Conservation (phyloP, 805 yeast species). For the Zygoascus ofunaensis region DNA sequence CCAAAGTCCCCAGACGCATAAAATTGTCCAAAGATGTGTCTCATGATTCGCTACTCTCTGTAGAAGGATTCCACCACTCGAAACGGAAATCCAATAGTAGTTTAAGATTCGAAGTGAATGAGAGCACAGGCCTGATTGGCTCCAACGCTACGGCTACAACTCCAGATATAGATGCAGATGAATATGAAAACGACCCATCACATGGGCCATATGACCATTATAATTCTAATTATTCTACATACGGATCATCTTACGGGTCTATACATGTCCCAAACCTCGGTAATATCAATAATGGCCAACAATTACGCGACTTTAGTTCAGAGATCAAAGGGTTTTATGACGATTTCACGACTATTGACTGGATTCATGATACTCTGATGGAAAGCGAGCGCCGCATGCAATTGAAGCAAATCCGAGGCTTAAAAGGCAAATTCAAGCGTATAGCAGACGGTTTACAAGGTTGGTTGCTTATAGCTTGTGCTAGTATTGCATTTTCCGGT, state of each 20-base stretch:
- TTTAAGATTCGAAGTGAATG: not conserved
- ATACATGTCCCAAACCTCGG: too few species aligned
- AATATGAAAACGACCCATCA: too few species aligned
- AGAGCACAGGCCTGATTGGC: not conserved
- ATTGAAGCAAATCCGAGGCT: conserved; percentile 30
- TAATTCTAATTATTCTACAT: too few species aligned
- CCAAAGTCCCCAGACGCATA: not conserved
- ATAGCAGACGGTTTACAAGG: conserved; percentile 35
- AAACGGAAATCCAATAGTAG: not conserved
- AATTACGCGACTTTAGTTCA: too few species aligned
- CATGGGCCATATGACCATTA: too few species aligned
- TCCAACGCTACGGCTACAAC: not conserved
- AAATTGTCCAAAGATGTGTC: not conserved
- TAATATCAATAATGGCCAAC: too few species aligned
- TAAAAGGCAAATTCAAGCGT: conserved; percentile 26
- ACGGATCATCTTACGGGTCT: too few species aligned
- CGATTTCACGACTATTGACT: conserved; percentile 54
- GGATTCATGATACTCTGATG: conserved; percentile 42
- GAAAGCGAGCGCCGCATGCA: conserved; percentile 36
- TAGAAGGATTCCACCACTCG: not conserved
- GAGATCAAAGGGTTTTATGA: conserved; percentile 34
- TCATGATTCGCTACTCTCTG: not conserved
- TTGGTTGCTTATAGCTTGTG: conserved; percentile 42
- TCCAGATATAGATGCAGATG: too few species aligned
- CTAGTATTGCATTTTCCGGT: conserved; percentile 40